These are phyloP conservation scores for Sphagnum tenellum DNA, from an alignment of 225 moss, liverwort and hornwort genomes.

Conservation along the genomic window DNA sequence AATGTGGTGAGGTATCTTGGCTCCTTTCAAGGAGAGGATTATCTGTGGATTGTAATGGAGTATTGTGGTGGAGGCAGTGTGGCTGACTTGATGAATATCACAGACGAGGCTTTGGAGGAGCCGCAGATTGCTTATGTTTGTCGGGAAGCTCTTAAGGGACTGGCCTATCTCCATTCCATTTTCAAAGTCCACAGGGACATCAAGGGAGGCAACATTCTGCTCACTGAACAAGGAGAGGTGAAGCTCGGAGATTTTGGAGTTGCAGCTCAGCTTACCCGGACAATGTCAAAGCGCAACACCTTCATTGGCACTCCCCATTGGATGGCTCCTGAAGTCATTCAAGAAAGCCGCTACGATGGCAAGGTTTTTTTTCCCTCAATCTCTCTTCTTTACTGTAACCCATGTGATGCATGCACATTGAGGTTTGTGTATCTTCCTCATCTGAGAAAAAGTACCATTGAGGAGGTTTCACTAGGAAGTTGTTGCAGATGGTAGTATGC, in stretches of 20 bases:
- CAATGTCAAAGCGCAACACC: conserved; percentile 97
- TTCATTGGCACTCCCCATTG: conserved; percentile 99
- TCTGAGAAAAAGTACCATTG: neutral
- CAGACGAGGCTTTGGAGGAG: conserved; percentile 94
- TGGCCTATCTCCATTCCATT: conserved; percentile 90
- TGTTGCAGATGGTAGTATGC: no score
- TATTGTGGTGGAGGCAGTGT: conserved; percentile 99
- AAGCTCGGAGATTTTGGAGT: conserved; percentile 99
- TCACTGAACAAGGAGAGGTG: conserved; percentile 98
- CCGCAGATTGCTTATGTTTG: conserved; percentile 98
- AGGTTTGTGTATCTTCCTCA: neutral
- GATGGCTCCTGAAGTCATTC: conserved; percentile 99
- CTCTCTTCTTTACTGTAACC: neutral
- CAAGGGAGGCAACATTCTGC: conserved; percentile 87
- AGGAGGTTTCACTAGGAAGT: no score
- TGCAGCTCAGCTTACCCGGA: conserved; percentile 94
- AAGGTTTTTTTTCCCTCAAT: conserved; percentile 34
- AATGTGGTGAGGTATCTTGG: conserved; percentile 93
- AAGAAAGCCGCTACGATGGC: conserved; percentile 97
- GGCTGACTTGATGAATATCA: conserved; percentile 95
- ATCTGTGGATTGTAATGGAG: conserved; percentile 99
- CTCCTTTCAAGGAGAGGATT: conserved; percentile 96
- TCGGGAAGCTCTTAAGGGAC: conserved; percentile 83
- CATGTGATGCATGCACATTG: neutral
- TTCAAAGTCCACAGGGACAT: conserved; percentile 98